phyloP scores from a whole-genome alignment of 192 early-diverging fungal genomes.

The Glomus cerebriforme region DNA sequence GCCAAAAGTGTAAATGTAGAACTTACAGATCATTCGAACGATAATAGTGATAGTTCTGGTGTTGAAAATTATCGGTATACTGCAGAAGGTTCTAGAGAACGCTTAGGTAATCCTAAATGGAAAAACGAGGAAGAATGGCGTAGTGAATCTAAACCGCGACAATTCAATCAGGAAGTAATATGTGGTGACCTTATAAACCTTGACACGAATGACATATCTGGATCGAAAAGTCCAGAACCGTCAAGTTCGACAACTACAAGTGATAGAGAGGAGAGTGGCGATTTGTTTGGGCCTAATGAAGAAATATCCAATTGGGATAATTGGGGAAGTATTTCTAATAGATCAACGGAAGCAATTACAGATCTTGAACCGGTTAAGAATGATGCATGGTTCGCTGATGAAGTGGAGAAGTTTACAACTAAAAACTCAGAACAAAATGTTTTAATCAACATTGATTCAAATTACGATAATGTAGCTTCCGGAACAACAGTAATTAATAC shows the following conservation, averaged over 20 bases:
- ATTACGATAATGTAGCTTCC: neutral
- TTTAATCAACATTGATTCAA: neutral
- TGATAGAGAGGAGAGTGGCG: too few relatives aligned
- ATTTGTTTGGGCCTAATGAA: too few relatives aligned
- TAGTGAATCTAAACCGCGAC: neutral
- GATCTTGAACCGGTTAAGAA: neutral
- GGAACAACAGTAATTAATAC: neutral
- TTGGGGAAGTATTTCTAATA: too few relatives aligned
- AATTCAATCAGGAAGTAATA: neutral
- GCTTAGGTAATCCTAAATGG: constrained; percentile 23
- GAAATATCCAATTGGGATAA: too few relatives aligned
- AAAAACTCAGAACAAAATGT: neutral
- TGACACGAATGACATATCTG: neutral
- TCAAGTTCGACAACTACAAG: too few relatives aligned
- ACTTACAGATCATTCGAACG: neutral
- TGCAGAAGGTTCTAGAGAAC: neutral
- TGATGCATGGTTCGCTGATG: constrained; percentile 1
- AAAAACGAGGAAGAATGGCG: constrained; percentile 19
- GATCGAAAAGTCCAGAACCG: neutral
- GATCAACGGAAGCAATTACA: neutral
- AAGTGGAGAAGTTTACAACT: neutral
- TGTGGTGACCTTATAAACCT: constrained; percentile 1
- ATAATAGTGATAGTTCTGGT: neutral
- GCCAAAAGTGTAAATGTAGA: neutral
- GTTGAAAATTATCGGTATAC: neutral